Conservation (phyloP, 129 eudicot genomes). For the Solidago caesia region DNA sequence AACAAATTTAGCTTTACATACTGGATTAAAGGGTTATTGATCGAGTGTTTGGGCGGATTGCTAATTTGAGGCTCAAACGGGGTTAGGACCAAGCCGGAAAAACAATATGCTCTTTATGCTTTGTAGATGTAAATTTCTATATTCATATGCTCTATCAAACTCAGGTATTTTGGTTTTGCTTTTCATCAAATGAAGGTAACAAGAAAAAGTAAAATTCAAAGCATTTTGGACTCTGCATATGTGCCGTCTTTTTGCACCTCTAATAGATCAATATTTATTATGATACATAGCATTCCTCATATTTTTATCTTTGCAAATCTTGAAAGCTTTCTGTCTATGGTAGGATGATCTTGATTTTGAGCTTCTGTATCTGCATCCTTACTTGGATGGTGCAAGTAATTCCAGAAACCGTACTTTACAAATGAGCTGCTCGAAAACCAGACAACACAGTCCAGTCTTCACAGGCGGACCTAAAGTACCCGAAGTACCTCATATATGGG, state of each 20-base stretch:
- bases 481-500: constrained; percentile 95
- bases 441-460: constrained; percentile 90
- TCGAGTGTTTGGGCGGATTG: no score
- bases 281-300: not conserved
- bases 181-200: no score
- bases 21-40: not conserved
- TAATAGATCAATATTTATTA: not conserved
- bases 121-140: not conserved
- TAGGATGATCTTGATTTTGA: constrained; percentile 95
- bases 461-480: constrained; percentile 86
- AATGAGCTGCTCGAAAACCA: constrained; percentile 72
- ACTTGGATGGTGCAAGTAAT: constrained; percentile 66
- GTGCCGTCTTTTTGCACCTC: not conserved
- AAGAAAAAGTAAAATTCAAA: no score
- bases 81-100: not conserved
- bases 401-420: constrained; percentile 82
- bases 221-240: no score
- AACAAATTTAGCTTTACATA: not conserved
- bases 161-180: no score
- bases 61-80: not conserved
- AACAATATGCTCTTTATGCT: no score
- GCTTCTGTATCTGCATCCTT: constrained; percentile 91
- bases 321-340: not conserved
- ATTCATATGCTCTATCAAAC: not conserved
- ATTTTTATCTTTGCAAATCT: constrained; percentile 24